Percentiles rank a stretch among this genome's conserved stretches.
These are phyloP conservation scores for Paralagenidium karlingii DNA, from an alignment of 352 stramenopile genomes.

Conservation along the genomic window DNA sequence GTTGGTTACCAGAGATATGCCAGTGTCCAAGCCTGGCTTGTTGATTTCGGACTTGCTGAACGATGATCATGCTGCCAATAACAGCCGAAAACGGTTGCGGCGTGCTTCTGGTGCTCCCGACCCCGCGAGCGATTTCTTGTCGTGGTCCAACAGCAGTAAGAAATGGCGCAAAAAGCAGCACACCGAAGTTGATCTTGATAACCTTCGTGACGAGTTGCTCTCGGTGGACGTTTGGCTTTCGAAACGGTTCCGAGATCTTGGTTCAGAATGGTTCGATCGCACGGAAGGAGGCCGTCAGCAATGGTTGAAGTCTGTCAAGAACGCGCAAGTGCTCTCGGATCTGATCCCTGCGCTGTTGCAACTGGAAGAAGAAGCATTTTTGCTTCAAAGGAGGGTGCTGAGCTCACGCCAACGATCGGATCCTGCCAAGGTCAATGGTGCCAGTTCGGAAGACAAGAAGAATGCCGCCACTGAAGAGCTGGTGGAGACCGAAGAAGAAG, in stretches of 20 bases:
- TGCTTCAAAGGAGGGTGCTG: conserved; percentile 24
- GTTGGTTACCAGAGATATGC: conserved; percentile 44
- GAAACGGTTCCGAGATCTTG: conserved; percentile 42
- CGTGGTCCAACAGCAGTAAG: conserved; percentile 47
- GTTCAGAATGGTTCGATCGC: conserved; percentile 47
- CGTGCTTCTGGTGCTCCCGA: conserved; percentile 1
- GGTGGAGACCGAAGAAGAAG: conserved; percentile 56
- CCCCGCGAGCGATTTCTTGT: conserved; percentile 18
- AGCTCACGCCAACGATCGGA: conserved; percentile 1
- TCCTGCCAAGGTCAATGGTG: background rate
- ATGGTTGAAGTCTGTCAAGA: conserved; percentile 39
- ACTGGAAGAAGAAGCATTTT: conserved; percentile 55
- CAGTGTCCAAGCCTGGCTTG: conserved; percentile 51
- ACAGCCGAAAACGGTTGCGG: conserved; percentile 43
- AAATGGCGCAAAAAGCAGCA: conserved; percentile 36
- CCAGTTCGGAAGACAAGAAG: conserved; percentile 4
- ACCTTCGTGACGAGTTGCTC: conserved; percentile 42
- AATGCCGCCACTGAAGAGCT: conserved; percentile 15
- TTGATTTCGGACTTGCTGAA: conserved; percentile 64
- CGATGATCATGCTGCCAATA: conserved; percentile 22
- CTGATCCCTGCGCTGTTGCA: conserved; percentile 28
- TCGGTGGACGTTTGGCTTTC: conserved; percentile 45
- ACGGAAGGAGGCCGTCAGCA: conserved; percentile 12
- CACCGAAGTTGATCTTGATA: conserved; percentile 20
- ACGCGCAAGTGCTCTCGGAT: conserved; percentile 15